These are phyloP conservation scores for Fomitiporia mediterranea DNA, from an alignment of 1,284 basidiomycete genomes.

Conservation along the genomic window DNA sequence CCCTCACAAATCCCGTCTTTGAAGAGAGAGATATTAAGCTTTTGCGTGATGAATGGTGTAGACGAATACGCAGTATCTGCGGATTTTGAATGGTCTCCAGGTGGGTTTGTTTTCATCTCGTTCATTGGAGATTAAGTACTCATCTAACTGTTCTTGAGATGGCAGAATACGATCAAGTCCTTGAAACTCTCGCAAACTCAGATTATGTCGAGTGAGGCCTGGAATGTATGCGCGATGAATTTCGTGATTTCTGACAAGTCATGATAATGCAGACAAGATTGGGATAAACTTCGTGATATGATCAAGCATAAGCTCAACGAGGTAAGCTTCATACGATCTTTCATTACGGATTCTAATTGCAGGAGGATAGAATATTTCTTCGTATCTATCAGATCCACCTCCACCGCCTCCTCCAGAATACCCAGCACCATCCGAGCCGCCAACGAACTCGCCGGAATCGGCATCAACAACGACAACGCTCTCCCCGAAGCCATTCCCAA, in stretches of 20 bases:
- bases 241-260: slow-evolving; percentile 19
- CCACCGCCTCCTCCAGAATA: slow-evolving; percentile 28
- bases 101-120: slow-evolving; percentile 29
- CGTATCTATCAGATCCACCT: slow-evolving; percentile 49
- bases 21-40: too few relatives aligned
- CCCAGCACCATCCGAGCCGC: slow-evolving; percentile 22
- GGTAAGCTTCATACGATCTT: slow-evolving; percentile 36
- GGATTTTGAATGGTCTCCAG: slow-evolving; percentile 43
- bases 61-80: slow-evolving; percentile 20
- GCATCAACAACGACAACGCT: slow-evolving; percentile 15
- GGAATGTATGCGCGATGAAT: slow-evolving; percentile 8
- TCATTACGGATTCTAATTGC: slow-evolving; percentile 14
- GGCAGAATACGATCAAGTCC: slow-evolving; percentile 56
- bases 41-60: slow-evolving; percentile 9
- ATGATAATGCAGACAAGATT: slow-evolving; percentile 56
- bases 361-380: slow-evolving; percentile 48
- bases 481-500: slow-evolving; percentile 25
- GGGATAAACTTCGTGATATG: slow-evolving; percentile 65
- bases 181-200: slow-evolving; percentile 64
- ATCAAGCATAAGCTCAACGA: slow-evolving; percentile 67
- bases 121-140: not conserved
- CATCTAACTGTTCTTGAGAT: slow-evolving; percentile 23
- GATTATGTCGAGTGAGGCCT: slow-evolving; percentile 66
- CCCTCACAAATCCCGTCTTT: too few relatives aligned
- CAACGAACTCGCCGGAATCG: slow-evolving; percentile 31